These are phyloP conservation scores for Saccharomycopsis sp. DNA, from an alignment of 805 yeast species.

Conservation along the genomic window DNA sequence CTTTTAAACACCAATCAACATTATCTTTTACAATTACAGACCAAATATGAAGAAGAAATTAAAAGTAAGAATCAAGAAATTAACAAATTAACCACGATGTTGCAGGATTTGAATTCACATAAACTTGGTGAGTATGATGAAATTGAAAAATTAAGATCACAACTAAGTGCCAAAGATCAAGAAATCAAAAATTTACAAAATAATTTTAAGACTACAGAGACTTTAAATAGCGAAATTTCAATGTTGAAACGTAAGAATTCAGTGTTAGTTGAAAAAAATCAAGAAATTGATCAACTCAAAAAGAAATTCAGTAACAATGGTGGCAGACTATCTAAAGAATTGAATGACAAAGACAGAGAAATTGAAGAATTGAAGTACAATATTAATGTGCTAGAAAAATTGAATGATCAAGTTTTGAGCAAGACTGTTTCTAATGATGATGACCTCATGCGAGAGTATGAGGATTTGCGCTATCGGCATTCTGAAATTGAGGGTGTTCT, in stretches of 20 bases:
- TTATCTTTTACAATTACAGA: conserved; percentile 1
- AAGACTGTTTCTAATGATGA: too few relatives aligned
- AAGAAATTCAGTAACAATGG: background rate
- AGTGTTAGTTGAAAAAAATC: background rate
- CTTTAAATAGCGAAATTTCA: conserved; percentile 2
- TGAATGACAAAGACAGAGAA: conserved; percentile 4
- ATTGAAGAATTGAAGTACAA: conserved; percentile 9
- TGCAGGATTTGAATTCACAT: conserved; percentile 6
- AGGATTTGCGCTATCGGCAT: conserved; percentile 14
- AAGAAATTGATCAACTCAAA: conserved; percentile 5
- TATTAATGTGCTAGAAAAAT: conserved; percentile 6
- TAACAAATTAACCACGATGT: background rate
- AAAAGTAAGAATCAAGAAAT: conserved; percentile 8
- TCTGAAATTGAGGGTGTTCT: conserved; percentile 8
- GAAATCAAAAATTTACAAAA: conserved; percentile 2
- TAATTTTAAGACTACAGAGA: background rate
- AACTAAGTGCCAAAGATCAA: conserved; percentile 2
- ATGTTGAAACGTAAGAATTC: conserved; percentile 1
- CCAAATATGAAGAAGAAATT: conserved; percentile 1
- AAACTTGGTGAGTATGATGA: background rate
- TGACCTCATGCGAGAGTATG: conserved; percentile 3
- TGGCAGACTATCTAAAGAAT: conserved; percentile 1
- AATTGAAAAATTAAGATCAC: background rate
- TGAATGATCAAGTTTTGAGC: conserved; percentile 7
- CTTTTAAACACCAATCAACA: background rate